A percentile compares a stretch with the other conserved stretches of the same genome.
These are phyloP conservation scores for Mycena maculata DNA, from an alignment of 768 basidiomycete genomes.

Conservation along the genomic window DNA sequence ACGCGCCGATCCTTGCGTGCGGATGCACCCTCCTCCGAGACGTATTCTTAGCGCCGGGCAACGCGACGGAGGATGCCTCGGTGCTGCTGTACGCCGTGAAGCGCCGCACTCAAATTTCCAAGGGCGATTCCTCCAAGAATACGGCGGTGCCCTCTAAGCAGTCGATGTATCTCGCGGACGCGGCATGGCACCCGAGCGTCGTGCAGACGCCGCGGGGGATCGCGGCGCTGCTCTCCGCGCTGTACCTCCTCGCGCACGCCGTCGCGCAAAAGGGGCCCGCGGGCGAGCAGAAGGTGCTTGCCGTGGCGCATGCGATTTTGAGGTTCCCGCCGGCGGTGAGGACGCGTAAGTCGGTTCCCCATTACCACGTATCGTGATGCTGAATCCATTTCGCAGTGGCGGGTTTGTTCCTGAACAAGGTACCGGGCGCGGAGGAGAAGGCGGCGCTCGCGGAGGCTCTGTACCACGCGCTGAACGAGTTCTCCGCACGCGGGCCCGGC, in stretches of 20 bases:
- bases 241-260: slow-evolving; percentile 40
- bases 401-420: slow-evolving; percentile 37
- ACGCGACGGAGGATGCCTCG: not conserved
- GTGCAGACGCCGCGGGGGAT: slow-evolving; percentile 43
- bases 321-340: slow-evolving; percentile 44
- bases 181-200: slow-evolving; percentile 40
- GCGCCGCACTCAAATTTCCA: slow-evolving; percentile 11
- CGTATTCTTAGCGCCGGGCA: slow-evolving; percentile 23
- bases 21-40: slow-evolving; percentile 35
- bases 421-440: slow-evolving; percentile 37
- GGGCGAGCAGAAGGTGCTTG: slow-evolving; percentile 37
- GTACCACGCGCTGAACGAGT: slow-evolving; percentile 39
- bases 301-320: slow-evolving; percentile 36
- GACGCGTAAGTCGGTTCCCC: slow-evolving; percentile 36
- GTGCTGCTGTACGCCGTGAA: slow-evolving; percentile 38
- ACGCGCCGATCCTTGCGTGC: slow-evolving; percentile 38
- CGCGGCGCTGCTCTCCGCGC: slow-evolving; percentile 44
- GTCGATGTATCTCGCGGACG: slow-evolving; percentile 32
- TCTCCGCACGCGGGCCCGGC: slow-evolving; percentile 30
- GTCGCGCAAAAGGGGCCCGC: slow-evolving; percentile 32
- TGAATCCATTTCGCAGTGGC: slow-evolving; percentile 34
- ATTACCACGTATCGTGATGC: not conserved
- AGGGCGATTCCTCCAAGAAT: slow-evolving; percentile 5
- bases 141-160: slow-evolving; percentile 30
- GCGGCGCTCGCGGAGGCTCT: slow-evolving; percentile 40